phyloP scores from a whole-genome alignment of 441 rosid species.

The Brassica hybrid region DNA sequence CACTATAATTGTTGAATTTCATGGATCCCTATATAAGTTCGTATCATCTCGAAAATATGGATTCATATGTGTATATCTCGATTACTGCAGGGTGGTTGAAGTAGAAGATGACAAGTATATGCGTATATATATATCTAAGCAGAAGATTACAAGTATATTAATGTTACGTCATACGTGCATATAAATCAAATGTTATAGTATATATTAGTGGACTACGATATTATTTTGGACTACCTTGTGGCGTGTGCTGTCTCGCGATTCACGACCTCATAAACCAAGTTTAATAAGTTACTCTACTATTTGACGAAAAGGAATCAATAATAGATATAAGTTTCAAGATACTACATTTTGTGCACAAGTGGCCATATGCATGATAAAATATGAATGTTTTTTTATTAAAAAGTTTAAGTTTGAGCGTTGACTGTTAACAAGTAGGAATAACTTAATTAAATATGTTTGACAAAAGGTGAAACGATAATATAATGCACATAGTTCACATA shows the following conservation, averaged over 20 bases:
- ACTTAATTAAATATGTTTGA: too few species aligned
- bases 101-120: constrained; percentile 26
- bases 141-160: neutral
- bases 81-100: constrained; percentile 8
- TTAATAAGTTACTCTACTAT: constrained; percentile 8
- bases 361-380: neutral
- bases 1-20: constrained; percentile 27
- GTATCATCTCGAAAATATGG: constrained; percentile 1
- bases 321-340: neutral
- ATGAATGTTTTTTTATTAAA: too few species aligned
- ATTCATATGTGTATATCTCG: constrained; percentile 17
- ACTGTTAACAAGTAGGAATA: constrained; percentile 12
- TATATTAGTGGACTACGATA: constrained; percentile 13
- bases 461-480: too few species aligned
- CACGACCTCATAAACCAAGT: constrained; percentile 23
- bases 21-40: constrained; percentile 11
- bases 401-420: constrained; percentile 12
- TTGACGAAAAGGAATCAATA: constrained; percentile 15
- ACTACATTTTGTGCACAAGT: constrained; percentile 1
- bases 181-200: neutral
- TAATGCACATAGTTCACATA: too few species aligned
- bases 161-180: constrained; percentile 10
- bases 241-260: constrained; percentile 12
- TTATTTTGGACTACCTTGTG: constrained; percentile 12
- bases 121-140: too few species aligned